phyloP scores from a whole-genome alignment of 495 filamentous ascomycete genomes.

The Xylaria telfairii region DNA sequence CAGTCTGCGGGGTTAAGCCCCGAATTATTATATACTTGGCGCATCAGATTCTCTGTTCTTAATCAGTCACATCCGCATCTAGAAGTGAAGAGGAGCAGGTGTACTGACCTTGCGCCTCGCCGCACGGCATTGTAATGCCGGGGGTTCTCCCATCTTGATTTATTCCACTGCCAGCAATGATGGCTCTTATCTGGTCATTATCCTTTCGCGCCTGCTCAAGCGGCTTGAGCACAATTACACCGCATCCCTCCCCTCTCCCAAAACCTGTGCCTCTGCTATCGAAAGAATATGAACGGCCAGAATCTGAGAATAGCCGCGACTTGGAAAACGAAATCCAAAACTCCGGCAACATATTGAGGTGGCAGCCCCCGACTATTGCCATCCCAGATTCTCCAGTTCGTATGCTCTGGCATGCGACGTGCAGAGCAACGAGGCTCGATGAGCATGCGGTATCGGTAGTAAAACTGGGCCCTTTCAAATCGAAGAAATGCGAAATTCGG shows the following conservation, averaged over 20 bases:
- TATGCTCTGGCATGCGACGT: conserved; percentile 82
- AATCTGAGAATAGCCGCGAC: conserved; percentile 68
- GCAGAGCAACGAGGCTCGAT: conserved; percentile 67
- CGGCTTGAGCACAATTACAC: conserved; percentile 64
- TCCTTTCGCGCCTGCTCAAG: conserved; percentile 63
- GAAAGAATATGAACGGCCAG: conserved; percentile 65
- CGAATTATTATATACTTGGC: conserved; percentile 50
- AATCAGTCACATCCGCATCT: conserved; percentile 27
- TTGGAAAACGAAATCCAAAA: conserved; percentile 58
- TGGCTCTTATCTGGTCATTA: conserved; percentile 64
- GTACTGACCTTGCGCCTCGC: conserved; percentile 58
- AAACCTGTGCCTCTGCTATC: conserved; percentile 69
- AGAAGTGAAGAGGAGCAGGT: not conserved
- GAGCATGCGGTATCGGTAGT: conserved; percentile 91
- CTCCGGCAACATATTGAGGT: conserved; percentile 64
- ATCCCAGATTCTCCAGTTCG: conserved; percentile 59
- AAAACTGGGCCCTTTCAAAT: conserved; percentile 65
- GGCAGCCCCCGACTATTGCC: conserved; percentile 63
- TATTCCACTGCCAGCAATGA: conserved; percentile 64
- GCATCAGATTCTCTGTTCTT: conserved; percentile 49
- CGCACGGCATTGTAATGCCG: conserved; percentile 65
- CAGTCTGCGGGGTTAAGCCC: conserved; percentile 50
- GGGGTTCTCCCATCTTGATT: conserved; percentile 68
- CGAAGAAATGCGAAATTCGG: conserved; percentile 67
- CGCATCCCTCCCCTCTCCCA: conserved; percentile 68